Base-by-base conservation (phyloP, 192 early-diverging fungal species). In the Backusella psychrophila region DNA sequence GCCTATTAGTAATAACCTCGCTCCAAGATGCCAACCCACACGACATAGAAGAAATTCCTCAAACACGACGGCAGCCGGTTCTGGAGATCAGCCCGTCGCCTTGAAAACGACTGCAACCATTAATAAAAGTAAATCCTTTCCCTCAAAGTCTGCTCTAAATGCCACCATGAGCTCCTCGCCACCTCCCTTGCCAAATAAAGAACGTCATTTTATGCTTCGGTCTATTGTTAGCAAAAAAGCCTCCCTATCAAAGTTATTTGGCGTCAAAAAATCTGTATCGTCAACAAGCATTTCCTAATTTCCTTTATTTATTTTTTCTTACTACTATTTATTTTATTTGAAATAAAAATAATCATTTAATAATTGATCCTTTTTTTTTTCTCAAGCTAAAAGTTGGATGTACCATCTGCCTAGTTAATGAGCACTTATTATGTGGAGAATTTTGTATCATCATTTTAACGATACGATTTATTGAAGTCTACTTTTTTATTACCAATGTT, bases 141-240 rank as follows among this genome's bases (percentile, higher is more conserved):
- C 72, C 2, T 39, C 74, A 21, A 63, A 63, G 9, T 14, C 56
- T 29, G 56, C 23, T 0, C 26, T 63, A 0, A 63, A 23, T 63
- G 56, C 21, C 23, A 75, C 56, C 9, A 42, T 59, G n/a, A 46
- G 21, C 7, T n/a, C 38, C 6, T 70, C 65, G 12, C 56, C 56
- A 14, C 72, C 72, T 35, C 53, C 72, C 17, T 65, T 65, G 23
- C 49, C 41, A 17, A 29, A 56, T 21, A 78, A 79, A 71, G 69
- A 79, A 63, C 67, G 73, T 52, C 65, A 79, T 19, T 75, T 79
- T 75, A 74, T 75, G 59, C 41, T 75, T 41, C 67, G 74, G 2
- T 79, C 78, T 7, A 66, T 79, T 15, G 78, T 79, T 34, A 75
- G 69, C 34, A 79, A 79, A 71, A 79, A 79, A 42, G 78, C 69